Conservation (phyloP, 768 basidiomycete genomes). For the Tulasnella calospora region DNA sequence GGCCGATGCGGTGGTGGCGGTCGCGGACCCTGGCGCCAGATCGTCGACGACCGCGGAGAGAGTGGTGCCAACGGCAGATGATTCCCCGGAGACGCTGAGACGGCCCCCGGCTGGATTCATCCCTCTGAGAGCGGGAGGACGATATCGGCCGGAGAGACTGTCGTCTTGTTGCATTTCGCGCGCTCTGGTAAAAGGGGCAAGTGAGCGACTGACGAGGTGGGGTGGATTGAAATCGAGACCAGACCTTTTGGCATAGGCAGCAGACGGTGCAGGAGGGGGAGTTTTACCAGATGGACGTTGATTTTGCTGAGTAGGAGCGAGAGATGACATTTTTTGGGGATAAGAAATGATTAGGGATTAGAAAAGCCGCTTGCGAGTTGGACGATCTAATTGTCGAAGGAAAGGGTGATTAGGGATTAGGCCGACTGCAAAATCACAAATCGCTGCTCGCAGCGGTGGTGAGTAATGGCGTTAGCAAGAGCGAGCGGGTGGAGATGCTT, state of each 20-base stretch:
- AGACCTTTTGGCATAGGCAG: conserved; percentile 82
- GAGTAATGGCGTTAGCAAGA: background rate
- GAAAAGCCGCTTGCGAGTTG: conserved; percentile 23
- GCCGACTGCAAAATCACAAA: conserved; percentile 14
- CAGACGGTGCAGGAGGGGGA: conserved; percentile 83
- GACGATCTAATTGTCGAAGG: conserved; percentile 25
- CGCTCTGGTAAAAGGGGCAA: conserved; percentile 48
- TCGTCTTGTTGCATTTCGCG: conserved; percentile 83
- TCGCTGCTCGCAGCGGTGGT: background rate
- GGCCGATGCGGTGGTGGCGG: conserved; percentile 49
- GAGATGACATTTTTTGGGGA: conserved; percentile 67
- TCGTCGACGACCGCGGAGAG: conserved; percentile 29
- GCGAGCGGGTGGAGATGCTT: background rate
- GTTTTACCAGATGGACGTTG: conserved; percentile 70
- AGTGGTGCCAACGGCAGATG: conserved; percentile 53
- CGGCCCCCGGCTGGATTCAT: conserved; percentile 33
- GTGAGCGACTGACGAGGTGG: background rate
- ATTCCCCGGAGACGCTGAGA: conserved; percentile 21
- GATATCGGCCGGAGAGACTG: conserved; percentile 60
- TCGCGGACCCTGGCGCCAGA: conserved; percentile 49
- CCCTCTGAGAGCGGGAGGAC: conserved; percentile 72
- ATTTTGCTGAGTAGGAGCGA: conserved; percentile 28
- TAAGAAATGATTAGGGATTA: conserved; percentile 78
- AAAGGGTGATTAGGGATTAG: conserved; percentile 27
- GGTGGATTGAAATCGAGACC: conserved; percentile 29